phyloP scores from a whole-genome alignment of 768 basidiomycete genomes.

The Gloeopeniophorella convolvens region DNA sequence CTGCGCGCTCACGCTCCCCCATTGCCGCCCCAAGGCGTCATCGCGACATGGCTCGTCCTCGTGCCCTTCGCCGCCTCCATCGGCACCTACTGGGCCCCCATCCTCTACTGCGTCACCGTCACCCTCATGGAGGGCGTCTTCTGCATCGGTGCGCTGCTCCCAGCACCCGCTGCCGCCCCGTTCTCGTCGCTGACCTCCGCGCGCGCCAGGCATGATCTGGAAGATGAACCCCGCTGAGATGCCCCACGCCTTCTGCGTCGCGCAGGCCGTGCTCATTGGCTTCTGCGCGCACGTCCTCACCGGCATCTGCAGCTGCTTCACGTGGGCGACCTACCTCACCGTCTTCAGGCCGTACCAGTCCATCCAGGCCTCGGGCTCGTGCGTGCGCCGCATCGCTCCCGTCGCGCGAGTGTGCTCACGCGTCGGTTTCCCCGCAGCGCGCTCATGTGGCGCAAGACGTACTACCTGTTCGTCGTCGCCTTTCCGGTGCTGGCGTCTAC shows the following conservation, averaged over 20 bases:
- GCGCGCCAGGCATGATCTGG: constrained; percentile 50
- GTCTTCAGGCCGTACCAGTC: constrained; percentile 16
- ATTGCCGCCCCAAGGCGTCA: constrained; percentile 8
- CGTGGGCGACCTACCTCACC: constrained; percentile 21
- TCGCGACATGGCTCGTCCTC: constrained; percentile 36
- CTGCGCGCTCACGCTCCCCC: background rate
- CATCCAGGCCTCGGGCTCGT: constrained; percentile 10
- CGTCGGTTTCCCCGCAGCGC: constrained; percentile 36
- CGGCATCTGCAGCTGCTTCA: constrained; percentile 24
- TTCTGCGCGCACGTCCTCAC: constrained; percentile 23
- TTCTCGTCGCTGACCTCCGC: background rate
- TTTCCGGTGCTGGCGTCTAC: constrained; percentile 44
- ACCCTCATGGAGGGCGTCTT: constrained; percentile 50
- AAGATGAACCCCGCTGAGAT: constrained; percentile 54
- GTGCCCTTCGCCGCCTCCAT: constrained; percentile 39
- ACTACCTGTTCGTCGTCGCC: constrained; percentile 37
- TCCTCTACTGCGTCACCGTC: constrained; percentile 43
- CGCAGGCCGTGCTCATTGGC: constrained; percentile 19
- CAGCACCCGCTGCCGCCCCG: background rate
- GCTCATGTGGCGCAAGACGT: constrained; percentile 44
- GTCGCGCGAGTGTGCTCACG: constrained; percentile 1
- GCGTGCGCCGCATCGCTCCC: background rate
- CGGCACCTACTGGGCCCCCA: constrained; percentile 41
- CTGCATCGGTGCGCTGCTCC: constrained; percentile 44
- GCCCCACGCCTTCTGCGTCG: constrained; percentile 51